These are phyloP conservation scores for Bathelium albidoporum DNA, from an alignment of 495 filamentous ascomycete species.

Conservation along the genomic window DNA sequence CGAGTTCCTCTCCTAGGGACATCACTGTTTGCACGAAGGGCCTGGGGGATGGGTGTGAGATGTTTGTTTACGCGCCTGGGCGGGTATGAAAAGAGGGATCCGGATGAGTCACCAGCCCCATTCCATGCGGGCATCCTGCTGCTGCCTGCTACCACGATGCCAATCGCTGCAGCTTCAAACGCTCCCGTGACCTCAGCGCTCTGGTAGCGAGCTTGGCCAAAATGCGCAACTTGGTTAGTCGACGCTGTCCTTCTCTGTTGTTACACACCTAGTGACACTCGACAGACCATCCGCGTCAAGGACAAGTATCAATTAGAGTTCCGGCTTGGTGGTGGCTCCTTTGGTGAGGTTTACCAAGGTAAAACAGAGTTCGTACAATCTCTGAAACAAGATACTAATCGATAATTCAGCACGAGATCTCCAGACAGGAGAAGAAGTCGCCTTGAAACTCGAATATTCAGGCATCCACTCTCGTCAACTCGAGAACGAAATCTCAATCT, in stretches of 20 bases:
- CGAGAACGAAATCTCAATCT: constrained; percentile 20
- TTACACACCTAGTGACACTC: neutral
- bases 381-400: neutral
- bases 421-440: constrained; percentile 25
- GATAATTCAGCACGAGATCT: constrained; percentile 26
- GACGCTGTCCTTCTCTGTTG: neutral
- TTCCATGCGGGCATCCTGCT: no score
- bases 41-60: no score
- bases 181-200: no score
- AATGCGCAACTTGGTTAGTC: neutral
- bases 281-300: constrained; percentile 1
- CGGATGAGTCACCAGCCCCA: no score
- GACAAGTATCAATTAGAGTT: constrained; percentile 21
- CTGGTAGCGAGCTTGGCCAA: no score
- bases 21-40: neutral
- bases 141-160: no score
- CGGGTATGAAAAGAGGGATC: no score
- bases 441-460: constrained; percentile 28
- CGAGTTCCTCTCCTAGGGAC: neutral
- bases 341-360: constrained; percentile 25
- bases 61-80: no score
- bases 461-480: constrained; percentile 16
- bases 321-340: constrained; percentile 27
- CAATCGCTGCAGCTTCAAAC: no score
- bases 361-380: no score